A percentile compares a stretch with the other conserved stretches of the same genome.
These are phyloP conservation scores for Metroxylon sagu DNA, from an alignment of 176 grass and related monocot genomes.

Conservation along the genomic window DNA sequence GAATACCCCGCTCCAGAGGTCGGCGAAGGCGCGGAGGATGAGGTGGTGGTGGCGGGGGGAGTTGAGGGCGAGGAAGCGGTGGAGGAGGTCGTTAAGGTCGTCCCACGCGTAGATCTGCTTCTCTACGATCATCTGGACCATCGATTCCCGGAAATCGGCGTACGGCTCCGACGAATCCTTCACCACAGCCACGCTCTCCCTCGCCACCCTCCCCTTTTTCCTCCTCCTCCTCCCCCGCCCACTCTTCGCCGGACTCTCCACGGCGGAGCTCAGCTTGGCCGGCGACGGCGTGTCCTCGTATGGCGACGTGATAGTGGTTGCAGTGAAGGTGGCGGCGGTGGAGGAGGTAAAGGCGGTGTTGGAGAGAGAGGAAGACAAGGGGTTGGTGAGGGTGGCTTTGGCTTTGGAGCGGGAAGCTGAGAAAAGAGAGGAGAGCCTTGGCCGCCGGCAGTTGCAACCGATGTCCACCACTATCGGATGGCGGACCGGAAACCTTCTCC, in stretches of 20 bases:
- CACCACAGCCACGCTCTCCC: slow-evolving; percentile 20
- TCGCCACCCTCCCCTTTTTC: background rate
- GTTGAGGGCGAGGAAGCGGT: slow-evolving; percentile 15
- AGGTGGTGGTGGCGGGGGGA: slow-evolving; percentile 18
- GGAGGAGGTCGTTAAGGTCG: slow-evolving; percentile 21
- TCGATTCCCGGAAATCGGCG: slow-evolving; percentile 16
- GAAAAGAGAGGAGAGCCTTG: slow-evolving; percentile 7
- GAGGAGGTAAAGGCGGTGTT: background rate
- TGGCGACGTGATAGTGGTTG: background rate
- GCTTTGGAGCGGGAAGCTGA: background rate
- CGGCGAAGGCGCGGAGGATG: slow-evolving; percentile 20
- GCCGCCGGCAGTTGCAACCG: slow-evolving; percentile 12
- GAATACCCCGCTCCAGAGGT: slow-evolving; percentile 6
- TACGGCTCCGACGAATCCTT: slow-evolving; percentile 19
- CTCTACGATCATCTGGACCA: slow-evolving; percentile 24
- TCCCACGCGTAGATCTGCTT: slow-evolving; percentile 22
- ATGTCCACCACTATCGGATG: slow-evolving; percentile 5
- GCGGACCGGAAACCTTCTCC: slow-evolving; percentile 1
- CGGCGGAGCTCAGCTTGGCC: background rate
- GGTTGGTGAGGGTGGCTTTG: background rate
- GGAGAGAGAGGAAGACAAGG: background rate
- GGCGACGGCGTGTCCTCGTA: background rate
- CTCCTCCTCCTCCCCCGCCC: background rate
- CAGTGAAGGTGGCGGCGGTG: background rate
- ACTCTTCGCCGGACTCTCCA: background rate